A percentile compares a stretch with the other conserved stretches of the same genome.
Evolutionary conservation across 169 alveolate species (phyloP).

Genomic region (Eimeria maxima): DNA sequence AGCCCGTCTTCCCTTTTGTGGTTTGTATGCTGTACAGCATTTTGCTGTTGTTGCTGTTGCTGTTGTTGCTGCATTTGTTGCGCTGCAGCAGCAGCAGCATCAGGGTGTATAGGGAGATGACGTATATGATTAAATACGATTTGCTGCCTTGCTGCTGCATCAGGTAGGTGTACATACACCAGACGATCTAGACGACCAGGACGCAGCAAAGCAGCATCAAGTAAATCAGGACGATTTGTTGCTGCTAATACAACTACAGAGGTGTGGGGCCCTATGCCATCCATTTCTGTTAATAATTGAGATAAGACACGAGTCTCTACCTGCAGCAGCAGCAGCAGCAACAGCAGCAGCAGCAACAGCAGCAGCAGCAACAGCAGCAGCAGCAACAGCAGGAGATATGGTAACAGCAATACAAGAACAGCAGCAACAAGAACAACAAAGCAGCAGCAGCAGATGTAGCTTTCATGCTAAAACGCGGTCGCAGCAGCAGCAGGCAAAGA

Average conservation of each 20-base stretch:
- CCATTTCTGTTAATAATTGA: conserved; percentile 99
- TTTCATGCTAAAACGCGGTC: too few relatives aligned
- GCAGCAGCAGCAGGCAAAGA: neutral
- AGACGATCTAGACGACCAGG: conserved; percentile 99
- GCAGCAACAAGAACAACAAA: neutral
- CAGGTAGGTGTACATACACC: conserved; percentile 99
- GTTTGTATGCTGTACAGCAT: neutral
- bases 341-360: too few relatives aligned
- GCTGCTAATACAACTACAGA: conserved; percentile 96
- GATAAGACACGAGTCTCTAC: conserved; percentile 92
- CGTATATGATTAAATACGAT: conserved; percentile 92
- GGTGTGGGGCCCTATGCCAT: conserved; percentile 94
- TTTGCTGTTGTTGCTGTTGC: neutral
- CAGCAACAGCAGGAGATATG: neutral
- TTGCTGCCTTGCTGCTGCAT: conserved; percentile 84
- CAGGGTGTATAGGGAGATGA: conserved; percentile 44
- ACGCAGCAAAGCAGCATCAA: conserved; percentile 97
- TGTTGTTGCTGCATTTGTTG: conserved; percentile 38
- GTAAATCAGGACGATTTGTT: conserved; percentile 98
- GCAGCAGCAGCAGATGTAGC: neutral
- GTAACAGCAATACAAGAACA: neutral
- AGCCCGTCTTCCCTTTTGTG: conserved; percentile 16
- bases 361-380: too few relatives aligned
- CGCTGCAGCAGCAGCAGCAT: neutral
- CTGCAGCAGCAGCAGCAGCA: conserved; percentile 29